A percentile compares a stretch with the other conserved stretches of the same genome.
Conservation (phyloP, 2,329 filamentous ascomycete genomes). For the Pseudofabraea citricarpa region DNA sequence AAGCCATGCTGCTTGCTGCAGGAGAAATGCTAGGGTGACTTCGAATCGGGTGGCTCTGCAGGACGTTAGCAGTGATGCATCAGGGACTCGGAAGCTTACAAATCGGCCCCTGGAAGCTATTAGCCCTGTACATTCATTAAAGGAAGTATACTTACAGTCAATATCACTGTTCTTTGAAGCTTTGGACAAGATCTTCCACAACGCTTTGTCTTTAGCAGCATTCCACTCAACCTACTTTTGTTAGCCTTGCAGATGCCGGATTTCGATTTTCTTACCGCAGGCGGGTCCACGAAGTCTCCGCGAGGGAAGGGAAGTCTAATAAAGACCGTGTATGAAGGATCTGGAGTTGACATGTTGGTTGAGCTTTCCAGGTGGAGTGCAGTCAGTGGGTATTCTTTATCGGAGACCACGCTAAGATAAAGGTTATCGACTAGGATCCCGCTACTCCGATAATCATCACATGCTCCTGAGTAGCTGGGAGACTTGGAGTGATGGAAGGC, state of each 20-base stretch:
- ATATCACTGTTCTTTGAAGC: conserved; percentile 75
- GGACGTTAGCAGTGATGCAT: conserved; percentile 6
- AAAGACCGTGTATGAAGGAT: conserved; percentile 59
- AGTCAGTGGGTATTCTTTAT: conserved; percentile 1
- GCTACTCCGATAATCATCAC: neutral
- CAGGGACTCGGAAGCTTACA: conserved; percentile 48
- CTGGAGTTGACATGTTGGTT: conserved; percentile 20
- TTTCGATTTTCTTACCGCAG: conserved; percentile 54
- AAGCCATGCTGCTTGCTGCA: conserved; percentile 90
- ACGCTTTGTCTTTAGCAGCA: conserved; percentile 73
- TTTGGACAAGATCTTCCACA: conserved; percentile 88
- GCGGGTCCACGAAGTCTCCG: conserved; percentile 85
- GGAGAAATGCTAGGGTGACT: conserved; percentile 80
- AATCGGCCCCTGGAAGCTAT: conserved; percentile 58
- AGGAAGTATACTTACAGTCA: conserved; percentile 59
- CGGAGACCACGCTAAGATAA: conserved; percentile 3
- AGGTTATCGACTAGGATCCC: neutral
- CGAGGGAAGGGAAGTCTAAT: conserved; percentile 86
- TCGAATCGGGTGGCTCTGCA: conserved; percentile 69
- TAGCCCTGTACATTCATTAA: conserved; percentile 11
- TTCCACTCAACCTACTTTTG: conserved; percentile 75
- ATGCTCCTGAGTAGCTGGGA: neutral
- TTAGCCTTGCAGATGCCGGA: conserved; percentile 6
- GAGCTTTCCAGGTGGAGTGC: neutral
- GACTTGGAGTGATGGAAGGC: neutral